Base-by-base conservation (phyloP, 2,329 filamentous ascomycete species). In the Fusarium sp. region DNA sequence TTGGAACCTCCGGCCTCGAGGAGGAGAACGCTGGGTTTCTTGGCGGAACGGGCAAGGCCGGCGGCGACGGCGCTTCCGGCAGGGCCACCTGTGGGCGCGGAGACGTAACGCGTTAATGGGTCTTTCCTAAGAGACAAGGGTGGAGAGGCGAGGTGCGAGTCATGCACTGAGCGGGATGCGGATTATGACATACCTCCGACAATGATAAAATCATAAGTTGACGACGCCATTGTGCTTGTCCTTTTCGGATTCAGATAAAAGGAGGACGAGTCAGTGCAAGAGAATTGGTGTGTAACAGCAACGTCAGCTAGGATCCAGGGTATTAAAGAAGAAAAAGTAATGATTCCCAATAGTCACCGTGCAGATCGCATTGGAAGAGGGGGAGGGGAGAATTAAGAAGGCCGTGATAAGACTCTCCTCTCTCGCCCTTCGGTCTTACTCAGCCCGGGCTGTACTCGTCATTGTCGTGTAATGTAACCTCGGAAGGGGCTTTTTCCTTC, bases 1-100 rank as follows among this genome's bases (percentile, higher is more conserved):
- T 90, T 88, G 9, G 74, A 58, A 2, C 84, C 81, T 12, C 91
- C 91, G 2, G 90, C 90, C 80, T 93, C 91, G 3, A 93, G 80
- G 1, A 93, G 84, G 2, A 92, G 85, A 2, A 93, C 86, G 0
- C 79, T 84, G 0, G 90, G 90, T 10, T 81, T 83, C 38, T 84
- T 83, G 0, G 83, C 40, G 0, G 87, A 82, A 20, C 83, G 80
- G 2, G 89, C 86, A 5, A 93, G 86, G 1, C 84, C 82, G 1
- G 86, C 81, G 0, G 91, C 90, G 15, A 92, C 77, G 2, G 87
- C 82, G 58, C 87, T 87, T 9, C 91, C 91, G 9, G 91, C 86
- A 3, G 91, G 88, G n/a, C 91, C 90, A 63, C 65, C 75, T 78
- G 6, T 20, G 37, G 15, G 10, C 4, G 7, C 20, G 40, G 35